Conservation (phyloP, 2,329 filamentous ascomycete species). For the Alternaria gaisen region DNA sequence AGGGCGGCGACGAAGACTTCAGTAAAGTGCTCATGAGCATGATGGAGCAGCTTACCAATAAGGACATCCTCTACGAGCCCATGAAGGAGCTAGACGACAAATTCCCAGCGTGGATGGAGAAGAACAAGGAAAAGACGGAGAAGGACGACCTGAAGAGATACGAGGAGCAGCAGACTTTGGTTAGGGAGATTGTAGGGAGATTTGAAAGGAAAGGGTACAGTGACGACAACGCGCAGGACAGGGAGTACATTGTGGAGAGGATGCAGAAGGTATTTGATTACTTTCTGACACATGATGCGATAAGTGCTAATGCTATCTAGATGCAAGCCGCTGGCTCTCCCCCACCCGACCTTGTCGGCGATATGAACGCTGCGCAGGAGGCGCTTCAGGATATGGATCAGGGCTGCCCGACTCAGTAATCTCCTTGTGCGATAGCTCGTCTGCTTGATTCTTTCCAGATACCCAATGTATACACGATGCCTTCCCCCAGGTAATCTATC, state of each 20-base stretch:
- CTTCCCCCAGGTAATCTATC: background rate
- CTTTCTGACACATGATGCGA: background rate
- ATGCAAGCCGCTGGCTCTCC: slow-evolving; percentile 97
- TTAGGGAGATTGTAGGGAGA: slow-evolving; percentile 84
- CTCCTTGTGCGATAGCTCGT: slow-evolving; percentile 9
- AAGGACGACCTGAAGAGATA: slow-evolving; percentile 81
- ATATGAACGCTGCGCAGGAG: slow-evolving; percentile 85
- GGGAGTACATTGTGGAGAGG: slow-evolving; percentile 92
- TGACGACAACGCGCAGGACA: slow-evolving; percentile 81
- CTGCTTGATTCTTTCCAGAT: slow-evolving; percentile 28
- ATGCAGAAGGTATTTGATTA: slow-evolving; percentile 84
- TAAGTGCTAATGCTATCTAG: slow-evolving; percentile 56
- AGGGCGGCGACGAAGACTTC: slow-evolving; percentile 79
- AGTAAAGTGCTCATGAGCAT: slow-evolving; percentile 95
- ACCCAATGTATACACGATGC: slow-evolving; percentile 30
- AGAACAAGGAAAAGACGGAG: slow-evolving; percentile 72
- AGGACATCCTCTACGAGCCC: slow-evolving; percentile 96
- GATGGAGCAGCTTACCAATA: slow-evolving; percentile 99
- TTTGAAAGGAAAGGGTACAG: slow-evolving; percentile 85
- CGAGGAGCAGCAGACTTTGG: slow-evolving; percentile 79
- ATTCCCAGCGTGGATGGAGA: slow-evolving; percentile 87
- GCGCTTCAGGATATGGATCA: slow-evolving; percentile 63
- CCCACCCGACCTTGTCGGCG: slow-evolving; percentile 88
- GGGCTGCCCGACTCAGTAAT: slow-evolving; percentile 70
- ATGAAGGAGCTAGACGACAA: slow-evolving; percentile 97